Evolutionary conservation across 2,329 filamentous ascomycete species (phyloP), one percentile per base, ranked within the genome.

Genomic region (Rhynchosporium graminicola): DNA sequence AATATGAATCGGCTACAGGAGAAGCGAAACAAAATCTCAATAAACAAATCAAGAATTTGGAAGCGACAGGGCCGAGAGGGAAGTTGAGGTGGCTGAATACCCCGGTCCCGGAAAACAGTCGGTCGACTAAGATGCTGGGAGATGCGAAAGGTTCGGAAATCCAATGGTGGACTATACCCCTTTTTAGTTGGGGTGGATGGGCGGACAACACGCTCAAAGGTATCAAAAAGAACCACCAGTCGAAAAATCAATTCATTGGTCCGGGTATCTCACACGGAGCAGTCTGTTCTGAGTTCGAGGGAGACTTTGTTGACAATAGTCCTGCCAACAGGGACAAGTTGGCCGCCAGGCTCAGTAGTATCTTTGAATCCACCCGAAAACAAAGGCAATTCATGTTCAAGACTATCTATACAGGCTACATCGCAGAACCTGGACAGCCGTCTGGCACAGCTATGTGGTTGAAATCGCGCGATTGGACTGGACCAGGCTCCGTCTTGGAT

Each of bases 211-310:
- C 40, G 5, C 54, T 26, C 40, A 31, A 9, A 20, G 47, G 26
- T n/a, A 12, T 42, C 6, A 46, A 52, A 15, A 31, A 31, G 58
- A 38, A 42, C 2, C 36, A 60, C 15, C 12, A 51, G 6, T 54
- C n/a, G 6, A 52, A 51, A 1, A 54, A 12, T 3, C 20, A 36
- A 3, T 52, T 45, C 20, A 45, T 61, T 9, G 47, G 36, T 45
- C 52, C 52, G 8, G 46, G 60, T n/a, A 51, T 52, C 29, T 45
- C 33, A 4, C 38, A 57, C 10, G 60, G 55, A 45, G 28, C 20
- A 12, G n/a, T 61, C 9, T 61, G 60, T 54, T 50, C 46, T 28
- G 33, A 50, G n/a, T 61, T 57, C 28, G 60, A 61, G 26, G 60
- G 60, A 29, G 60, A 57, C 15, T 57, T 61, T 33, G 29, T 50